Percentiles rank a stretch among this genome's conserved stretches.
Evolutionary conservation across 176 grass and related monocot species (phyloP).

Genomic region (Zizania latifolia): DNA sequence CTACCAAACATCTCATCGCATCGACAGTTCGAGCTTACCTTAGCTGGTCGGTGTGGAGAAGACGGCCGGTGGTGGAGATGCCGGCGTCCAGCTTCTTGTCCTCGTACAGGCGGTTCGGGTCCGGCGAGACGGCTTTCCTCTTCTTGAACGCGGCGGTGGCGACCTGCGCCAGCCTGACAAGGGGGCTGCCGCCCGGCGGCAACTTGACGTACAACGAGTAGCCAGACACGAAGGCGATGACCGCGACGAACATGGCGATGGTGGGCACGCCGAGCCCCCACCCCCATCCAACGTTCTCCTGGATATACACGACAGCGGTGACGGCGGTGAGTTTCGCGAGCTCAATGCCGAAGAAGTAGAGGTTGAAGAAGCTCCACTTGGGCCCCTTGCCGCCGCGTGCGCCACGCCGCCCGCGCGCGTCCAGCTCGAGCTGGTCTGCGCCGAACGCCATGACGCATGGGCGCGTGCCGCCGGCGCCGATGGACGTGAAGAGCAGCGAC

Average conservation of each 20-base stretch:
- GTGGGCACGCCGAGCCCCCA: constrained; percentile 65
- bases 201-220: constrained; percentile 53
- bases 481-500: constrained; percentile 58
- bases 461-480: constrained; percentile 66
- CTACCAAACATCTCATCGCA: background rate
- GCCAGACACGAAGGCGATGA: constrained; percentile 50
- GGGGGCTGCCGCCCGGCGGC: constrained; percentile 57
- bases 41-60: constrained; percentile 70
- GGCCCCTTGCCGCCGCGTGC: constrained; percentile 6
- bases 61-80: constrained; percentile 52
- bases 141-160: constrained; percentile 50
- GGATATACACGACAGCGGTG: constrained; percentile 55
- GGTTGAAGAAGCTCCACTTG: constrained; percentile 61
- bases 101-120: constrained; percentile 39
- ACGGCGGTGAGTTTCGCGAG: constrained; percentile 44
- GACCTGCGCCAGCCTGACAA: constrained; percentile 54
- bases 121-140: constrained; percentile 27
- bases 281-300: constrained; percentile 63
- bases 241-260: constrained; percentile 47
- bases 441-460: constrained; percentile 73
- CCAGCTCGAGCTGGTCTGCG: constrained; percentile 66
- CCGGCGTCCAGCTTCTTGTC: constrained; percentile 56
- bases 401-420: background rate
- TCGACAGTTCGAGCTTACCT: constrained; percentile 32
- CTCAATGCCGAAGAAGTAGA: constrained; percentile 61